These are phyloP conservation scores for Verticillium zaregamsianum DNA, from an alignment of 2,329 filamentous ascomycete species.

Conservation along the genomic window DNA sequence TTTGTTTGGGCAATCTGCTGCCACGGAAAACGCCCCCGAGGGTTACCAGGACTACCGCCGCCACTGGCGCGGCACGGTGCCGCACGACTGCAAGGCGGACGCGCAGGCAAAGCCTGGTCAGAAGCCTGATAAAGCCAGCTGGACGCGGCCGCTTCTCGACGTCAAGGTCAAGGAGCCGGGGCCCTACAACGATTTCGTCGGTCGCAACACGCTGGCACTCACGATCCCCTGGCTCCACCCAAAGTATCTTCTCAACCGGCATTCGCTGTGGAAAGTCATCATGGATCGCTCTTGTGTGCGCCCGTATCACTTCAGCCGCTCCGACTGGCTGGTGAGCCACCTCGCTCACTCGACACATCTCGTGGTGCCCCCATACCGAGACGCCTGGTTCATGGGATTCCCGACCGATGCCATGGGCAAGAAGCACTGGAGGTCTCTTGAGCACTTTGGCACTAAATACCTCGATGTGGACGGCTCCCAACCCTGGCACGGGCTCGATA, in stretches of 20 bases:
- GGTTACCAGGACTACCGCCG: background rate
- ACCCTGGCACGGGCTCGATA: background rate
- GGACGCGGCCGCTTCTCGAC: background rate
- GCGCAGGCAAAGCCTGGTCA: background rate
- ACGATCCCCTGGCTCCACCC: constrained; percentile 5
- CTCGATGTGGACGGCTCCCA: background rate
- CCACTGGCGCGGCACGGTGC: background rate
- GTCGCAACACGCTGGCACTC: background rate
- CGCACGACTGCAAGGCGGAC: background rate
- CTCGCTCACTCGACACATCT: background rate
- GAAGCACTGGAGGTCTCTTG: background rate
- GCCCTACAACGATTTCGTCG: background rate
- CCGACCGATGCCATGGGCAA: background rate
- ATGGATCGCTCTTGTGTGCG: background rate
- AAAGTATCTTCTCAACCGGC: background rate
- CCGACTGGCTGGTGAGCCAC: constrained; percentile 4
- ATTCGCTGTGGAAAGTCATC: background rate
- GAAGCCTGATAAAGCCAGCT: background rate
- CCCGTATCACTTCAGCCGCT: background rate
- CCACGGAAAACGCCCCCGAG: background rate
- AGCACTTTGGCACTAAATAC: background rate
- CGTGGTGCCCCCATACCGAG: background rate
- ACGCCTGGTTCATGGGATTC: constrained; percentile 8
- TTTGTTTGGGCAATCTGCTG: background rate
- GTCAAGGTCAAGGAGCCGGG: background rate